Percentiles rank a stretch among this genome's conserved stretches.
These are phyloP conservation scores for Cucurbita maxima DNA, from an alignment of 306 rosid species.

Conservation along the genomic window DNA sequence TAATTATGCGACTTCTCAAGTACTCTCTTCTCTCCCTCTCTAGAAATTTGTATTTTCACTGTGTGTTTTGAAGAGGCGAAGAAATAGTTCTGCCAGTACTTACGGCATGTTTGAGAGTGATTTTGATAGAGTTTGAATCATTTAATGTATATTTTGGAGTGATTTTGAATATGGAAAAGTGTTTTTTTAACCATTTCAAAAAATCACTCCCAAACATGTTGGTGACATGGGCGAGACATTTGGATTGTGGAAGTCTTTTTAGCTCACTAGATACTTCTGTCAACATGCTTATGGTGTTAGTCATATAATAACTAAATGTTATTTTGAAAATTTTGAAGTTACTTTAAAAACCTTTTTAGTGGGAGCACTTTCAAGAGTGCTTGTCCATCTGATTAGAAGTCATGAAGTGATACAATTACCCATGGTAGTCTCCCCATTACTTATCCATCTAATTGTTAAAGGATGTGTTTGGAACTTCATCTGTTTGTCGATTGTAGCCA, in stretches of 20 bases:
- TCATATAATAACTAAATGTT: neutral
- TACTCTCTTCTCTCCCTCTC: slow-evolving; percentile 17
- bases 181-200: neutral
- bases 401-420: neutral
- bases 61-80: neutral
- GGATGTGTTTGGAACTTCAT: neutral
- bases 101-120: neutral
- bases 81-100: neutral
- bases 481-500: neutral
- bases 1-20: slow-evolving; percentile 64
- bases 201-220: neutral
- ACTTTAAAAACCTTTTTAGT: neutral
- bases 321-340: neutral
- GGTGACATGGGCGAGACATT: neutral
- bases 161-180: neutral
- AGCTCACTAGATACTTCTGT: neutral
- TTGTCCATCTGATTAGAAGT: neutral
- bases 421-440: neutral
- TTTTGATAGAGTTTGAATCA: neutral
- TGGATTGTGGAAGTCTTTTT: neutral
- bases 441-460: neutral
- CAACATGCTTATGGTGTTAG: neutral
- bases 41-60: neutral
- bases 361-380: neutral
- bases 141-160: too few species aligned